phyloP scores from a whole-genome alignment of 768 basidiomycete species.

The Mycena latifolia region DNA sequence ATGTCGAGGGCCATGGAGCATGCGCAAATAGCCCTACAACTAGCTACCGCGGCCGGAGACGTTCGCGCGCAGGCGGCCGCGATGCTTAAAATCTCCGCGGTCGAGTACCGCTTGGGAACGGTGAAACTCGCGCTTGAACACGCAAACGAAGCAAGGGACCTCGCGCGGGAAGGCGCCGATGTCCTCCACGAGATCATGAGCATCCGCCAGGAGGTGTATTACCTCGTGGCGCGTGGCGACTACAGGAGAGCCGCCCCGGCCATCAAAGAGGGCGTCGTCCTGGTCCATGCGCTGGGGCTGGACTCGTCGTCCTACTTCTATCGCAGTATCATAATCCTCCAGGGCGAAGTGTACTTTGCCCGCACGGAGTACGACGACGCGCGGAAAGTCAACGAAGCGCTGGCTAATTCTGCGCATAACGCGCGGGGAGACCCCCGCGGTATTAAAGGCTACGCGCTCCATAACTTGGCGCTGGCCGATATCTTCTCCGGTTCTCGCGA shows the following conservation, averaged over 20 bases:
- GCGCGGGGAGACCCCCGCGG: not conserved
- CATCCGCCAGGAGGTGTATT: too few relatives aligned
- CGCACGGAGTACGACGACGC: conserved; percentile 4
- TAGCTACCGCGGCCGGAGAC: not conserved
- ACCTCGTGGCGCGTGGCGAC: too few relatives aligned
- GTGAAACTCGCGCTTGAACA: not conserved
- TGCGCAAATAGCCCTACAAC: not conserved
- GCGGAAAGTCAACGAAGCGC: conserved; percentile 3
- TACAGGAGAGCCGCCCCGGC: not conserved
- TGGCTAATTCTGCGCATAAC: not conserved
- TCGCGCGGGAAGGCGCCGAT: too few relatives aligned
- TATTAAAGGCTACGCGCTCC: too few relatives aligned
- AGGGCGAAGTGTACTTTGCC: conserved; percentile 2
- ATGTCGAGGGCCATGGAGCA: conserved; percentile 1
- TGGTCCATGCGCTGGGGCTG: not conserved
- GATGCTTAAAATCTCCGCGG: conserved; percentile 1
- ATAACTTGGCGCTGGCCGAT: too few relatives aligned
- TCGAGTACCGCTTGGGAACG: not conserved
- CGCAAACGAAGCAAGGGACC: not conserved
- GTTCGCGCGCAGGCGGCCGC: conserved; percentile 1
- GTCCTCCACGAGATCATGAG: too few relatives aligned
- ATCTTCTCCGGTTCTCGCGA: not conserved
- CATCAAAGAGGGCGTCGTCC: not conserved
- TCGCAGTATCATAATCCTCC: not conserved
- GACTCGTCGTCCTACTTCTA: not conserved